Base-by-base conservation (phyloP, 495 filamentous ascomycete genomes). In the Penicillium pulvis region DNA sequence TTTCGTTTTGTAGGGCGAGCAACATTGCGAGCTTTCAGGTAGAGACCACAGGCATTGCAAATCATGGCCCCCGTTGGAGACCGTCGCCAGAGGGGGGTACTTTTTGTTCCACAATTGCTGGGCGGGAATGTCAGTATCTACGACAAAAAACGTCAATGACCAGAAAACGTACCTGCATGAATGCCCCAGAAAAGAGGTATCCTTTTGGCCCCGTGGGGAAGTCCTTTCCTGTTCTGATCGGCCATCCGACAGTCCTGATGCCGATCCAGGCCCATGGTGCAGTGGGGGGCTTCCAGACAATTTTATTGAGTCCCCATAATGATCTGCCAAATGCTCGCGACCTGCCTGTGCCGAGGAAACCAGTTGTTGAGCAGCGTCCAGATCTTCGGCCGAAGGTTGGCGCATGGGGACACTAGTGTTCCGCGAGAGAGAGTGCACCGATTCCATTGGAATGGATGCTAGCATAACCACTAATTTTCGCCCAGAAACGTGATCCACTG, bases 41-140 rank as follows among this genome's bases (percentile, higher is more conserved):
- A 99, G 7, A 99, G 82, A 23, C 94, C 94, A 67, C 94, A 99
- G 12, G 94, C 94, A 75, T 99, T 99, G 76, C 94, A 99, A 41
- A 99, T 98, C 50, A 91, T 96, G 45, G 90, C 87, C 42, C 94
- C 94, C 51, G 90, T 87, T 0, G 93, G 95, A 2, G 93, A 96
- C 57, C 94, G 85, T 59, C 94, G 85, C 94, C 94, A 99, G 51
- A 99, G 81, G 28, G 94, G 94, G 14, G 94, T 99, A 62, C 85
- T 87, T 39, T 91, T 95, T 6, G 94, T 99, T 46, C 87, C 87
- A 70, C 94, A 99, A 75, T 99, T 99, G 72, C 94, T 98, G 60
- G 8, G 64, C 6, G 20, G 20, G 20, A 61, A 17, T 31, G 26
- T 49, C 16, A 49, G 46, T 49, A 10, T 28, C 46, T 53, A 55